Evolutionary conservation across 75 land plant genomes (phyloP).

Genomic region (Chamaecyparis obtusa): DNA sequence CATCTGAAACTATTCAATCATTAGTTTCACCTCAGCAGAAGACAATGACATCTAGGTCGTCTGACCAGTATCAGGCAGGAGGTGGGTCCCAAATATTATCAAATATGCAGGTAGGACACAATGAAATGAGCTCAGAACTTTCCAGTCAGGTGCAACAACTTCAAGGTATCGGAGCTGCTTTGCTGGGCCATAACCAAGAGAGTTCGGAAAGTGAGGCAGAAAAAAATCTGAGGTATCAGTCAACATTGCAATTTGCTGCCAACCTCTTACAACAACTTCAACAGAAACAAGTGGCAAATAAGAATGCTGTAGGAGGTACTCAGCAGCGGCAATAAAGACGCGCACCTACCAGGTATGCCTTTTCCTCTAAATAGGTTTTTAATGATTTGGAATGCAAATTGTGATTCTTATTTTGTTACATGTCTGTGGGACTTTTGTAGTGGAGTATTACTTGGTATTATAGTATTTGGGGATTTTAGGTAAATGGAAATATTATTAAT

Average conservation of each 20-base stretch:
- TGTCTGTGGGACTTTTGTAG: too few species aligned
- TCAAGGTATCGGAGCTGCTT: constrained; percentile 48
- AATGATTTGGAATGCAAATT: not conserved
- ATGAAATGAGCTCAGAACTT: constrained; percentile 24
- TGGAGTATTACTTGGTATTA: too few species aligned
- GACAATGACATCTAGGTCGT: not conserved
- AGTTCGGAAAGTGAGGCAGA: constrained; percentile 43
- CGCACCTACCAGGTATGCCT: constrained; percentile 5
- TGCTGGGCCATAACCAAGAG: constrained; percentile 36
- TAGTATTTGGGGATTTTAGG: too few species aligned
- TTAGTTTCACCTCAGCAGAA: constrained; percentile 23
- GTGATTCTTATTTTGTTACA: not conserved
- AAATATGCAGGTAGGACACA: constrained; percentile 20
- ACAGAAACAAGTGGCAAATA: constrained; percentile 39
- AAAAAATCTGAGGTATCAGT: constrained; percentile 55
- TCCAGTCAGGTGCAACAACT: constrained; percentile 36
- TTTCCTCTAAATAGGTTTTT: not conserved
- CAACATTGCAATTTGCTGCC: constrained; percentile 80
- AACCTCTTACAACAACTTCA: constrained; percentile 67
- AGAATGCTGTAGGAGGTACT: not conserved
- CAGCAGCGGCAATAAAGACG: not conserved
- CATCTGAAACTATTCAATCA: constrained; percentile 13
- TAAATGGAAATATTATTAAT: too few species aligned
- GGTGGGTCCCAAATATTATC: constrained; percentile 33
- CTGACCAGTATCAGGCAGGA: constrained; percentile 23